These are phyloP conservation scores for Begonia fuchsioides DNA, from an alignment of 306 rosid genomes.

Conservation along the genomic window DNA sequence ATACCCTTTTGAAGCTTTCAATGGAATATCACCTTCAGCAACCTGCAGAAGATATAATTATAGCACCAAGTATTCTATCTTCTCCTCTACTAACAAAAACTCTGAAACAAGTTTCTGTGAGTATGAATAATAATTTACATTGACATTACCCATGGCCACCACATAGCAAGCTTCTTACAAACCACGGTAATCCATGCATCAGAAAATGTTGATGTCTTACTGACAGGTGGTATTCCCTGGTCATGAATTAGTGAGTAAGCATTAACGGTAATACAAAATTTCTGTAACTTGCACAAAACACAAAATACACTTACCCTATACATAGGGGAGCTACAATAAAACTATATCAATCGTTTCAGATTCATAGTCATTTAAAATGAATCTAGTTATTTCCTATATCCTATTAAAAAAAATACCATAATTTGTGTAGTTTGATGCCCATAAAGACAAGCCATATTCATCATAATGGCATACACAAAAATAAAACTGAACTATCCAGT, in stretches of 20 bases:
- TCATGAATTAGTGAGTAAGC: conserved; percentile 9
- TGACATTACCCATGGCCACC: conserved; percentile 95
- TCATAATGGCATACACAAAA: no score
- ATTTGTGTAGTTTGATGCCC: no score
- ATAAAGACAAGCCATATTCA: no score
- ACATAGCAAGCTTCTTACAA: conserved; percentile 51
- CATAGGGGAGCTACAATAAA: no score
- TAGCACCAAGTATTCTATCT: background rate
- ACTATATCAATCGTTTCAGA: no score
- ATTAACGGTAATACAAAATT: background rate
- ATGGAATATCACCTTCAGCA: conserved; percentile 78
- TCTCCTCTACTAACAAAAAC: no score
- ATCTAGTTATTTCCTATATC: no score
- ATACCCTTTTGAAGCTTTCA: conserved; percentile 68
- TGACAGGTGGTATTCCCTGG: conserved; percentile 75
- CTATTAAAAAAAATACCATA: no score
- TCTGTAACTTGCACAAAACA: background rate
- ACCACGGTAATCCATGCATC: conserved; percentile 76
- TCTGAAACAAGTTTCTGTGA: background rate
- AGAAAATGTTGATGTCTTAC: conserved; percentile 31
- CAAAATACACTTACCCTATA: no score
- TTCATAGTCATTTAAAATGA: no score
- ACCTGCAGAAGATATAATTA: conserved; percentile 34
- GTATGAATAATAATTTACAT: conserved; percentile 1
- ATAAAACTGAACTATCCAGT: no score